Percentiles rank a stretch among this genome's conserved stretches.
Evolutionary conservation across 208 protist genomes (phyloP).

Genomic region (Angomonas deanei): DNA sequence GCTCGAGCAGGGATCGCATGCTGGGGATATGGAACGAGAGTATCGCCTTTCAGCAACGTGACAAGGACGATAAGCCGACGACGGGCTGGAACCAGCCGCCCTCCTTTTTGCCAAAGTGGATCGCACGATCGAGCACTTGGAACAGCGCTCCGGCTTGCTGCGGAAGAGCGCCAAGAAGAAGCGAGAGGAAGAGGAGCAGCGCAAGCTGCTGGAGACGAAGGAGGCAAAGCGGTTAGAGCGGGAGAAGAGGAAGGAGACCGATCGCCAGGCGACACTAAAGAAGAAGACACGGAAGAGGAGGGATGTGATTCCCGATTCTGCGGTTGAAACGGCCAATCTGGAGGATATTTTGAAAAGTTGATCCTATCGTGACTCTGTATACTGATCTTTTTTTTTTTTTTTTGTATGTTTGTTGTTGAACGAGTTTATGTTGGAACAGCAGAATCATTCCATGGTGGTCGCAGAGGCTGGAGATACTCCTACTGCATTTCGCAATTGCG

Average conservation of each 20-base stretch:
- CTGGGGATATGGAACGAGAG: constrained; percentile 63
- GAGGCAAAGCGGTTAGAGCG: constrained; percentile 40
- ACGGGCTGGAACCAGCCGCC: constrained; percentile 49
- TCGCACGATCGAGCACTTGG: constrained; percentile 53
- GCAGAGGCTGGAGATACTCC: too few species aligned
- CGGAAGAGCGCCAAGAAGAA: constrained; percentile 66
- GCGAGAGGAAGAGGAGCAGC: constrained; percentile 40
- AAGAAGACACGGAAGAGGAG: constrained; percentile 12
- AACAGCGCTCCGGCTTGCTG: constrained; percentile 55
- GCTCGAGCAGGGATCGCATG: constrained; percentile 51
- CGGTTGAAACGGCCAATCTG: constrained; percentile 54
- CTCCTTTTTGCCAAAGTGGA: constrained; percentile 71
- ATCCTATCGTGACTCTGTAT: background rate
- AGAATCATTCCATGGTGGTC: too few species aligned
- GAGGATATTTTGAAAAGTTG: constrained; percentile 45
- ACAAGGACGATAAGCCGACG: constrained; percentile 53
- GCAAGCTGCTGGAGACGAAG: constrained; percentile 44
- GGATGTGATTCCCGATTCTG: constrained; percentile 7
- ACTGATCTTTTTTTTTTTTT: constrained; percentile 10
- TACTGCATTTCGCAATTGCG: too few species aligned
- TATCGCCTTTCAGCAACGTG: constrained; percentile 70
- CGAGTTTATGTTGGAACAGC: too few species aligned
- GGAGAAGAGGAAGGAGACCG: constrained; percentile 34
- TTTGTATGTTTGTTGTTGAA: constrained; percentile 3
- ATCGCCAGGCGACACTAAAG: constrained; percentile 19